Base-by-base conservation (phyloP, 2,329 filamentous ascomycete species). In the Talaromyces rugulosus region DNA sequence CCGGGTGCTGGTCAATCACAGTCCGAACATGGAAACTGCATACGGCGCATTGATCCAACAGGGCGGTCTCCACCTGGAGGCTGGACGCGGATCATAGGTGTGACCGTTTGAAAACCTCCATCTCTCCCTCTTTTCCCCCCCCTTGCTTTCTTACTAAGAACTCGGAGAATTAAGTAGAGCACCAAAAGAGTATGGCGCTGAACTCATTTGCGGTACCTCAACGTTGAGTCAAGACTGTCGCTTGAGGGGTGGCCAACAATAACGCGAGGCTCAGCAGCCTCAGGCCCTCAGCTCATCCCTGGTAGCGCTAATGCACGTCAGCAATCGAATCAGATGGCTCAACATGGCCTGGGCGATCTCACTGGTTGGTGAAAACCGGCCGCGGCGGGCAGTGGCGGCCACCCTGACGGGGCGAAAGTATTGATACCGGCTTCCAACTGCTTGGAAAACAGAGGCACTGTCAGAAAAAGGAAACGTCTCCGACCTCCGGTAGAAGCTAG, bases 241-340 rank as follows among this genome's bases (percentile, higher is more conserved):
- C 23, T 23, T 23, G 23, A 27, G 54, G 23, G 16, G 23, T 9
- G 14, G 14, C 50, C 11, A 23, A 30, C 5, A 28, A 18, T 12
- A 52, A 52, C 6, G 50, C 23, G 50, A 28, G 28, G 31, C 40
- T 55, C 40, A 34, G 56, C 60, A 60, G 58, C 57, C 61, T 63
- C 61, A 63, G 58, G 58, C 34, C 57, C 61, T 63, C 61, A 63
- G 61, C 61, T 44, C 44, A 30, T 16, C 58, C 36, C 61, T 60
- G 61, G 56, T 47, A 33, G 44, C 58, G 47, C 61, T 63, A 63
- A 63, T 63, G 61, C 61, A 63, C 47, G 61, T 40, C 23, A 42
- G 52, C 51, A 34, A 56, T 53, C 61, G 54, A 63, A 63, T 63
- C 58, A 63, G 61, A 60, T 40, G 11, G 52, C 42, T 47, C 56